Conservation (phyloP, 2,329 filamentous ascomycete genomes). For the Stylonectria norvegica region DNA sequence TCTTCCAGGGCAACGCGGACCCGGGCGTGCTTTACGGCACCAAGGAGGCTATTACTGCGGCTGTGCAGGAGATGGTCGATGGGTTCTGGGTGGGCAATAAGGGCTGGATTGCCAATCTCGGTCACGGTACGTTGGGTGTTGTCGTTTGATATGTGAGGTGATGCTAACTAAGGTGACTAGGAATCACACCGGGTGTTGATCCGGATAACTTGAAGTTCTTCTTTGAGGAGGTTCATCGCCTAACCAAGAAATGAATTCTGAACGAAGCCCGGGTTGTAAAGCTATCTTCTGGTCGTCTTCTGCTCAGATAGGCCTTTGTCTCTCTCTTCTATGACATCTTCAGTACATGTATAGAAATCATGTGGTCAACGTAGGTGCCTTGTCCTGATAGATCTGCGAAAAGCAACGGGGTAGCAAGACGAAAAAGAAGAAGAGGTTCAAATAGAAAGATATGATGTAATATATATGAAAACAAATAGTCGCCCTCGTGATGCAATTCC, state of each 20-base stretch:
- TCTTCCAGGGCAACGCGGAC: conserved; percentile 93
- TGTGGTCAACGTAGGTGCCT: too few species aligned
- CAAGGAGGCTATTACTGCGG: conserved; percentile 73
- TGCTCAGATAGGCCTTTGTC: too few species aligned
- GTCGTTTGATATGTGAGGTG: background rate
- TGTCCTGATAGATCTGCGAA: too few species aligned
- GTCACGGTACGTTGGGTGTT: conserved; percentile 69
- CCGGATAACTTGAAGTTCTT: conserved; percentile 92
- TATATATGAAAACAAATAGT: conserved; percentile 15
- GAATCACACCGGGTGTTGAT: conserved; percentile 91
- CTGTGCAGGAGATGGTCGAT: conserved; percentile 80
- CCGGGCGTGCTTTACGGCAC: conserved; percentile 89
- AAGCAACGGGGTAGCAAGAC: background rate
- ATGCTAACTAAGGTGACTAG: conserved; percentile 41
- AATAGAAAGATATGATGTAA: conserved; percentile 17
- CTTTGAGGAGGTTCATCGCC: conserved; percentile 84
- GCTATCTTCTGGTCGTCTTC: too few species aligned
- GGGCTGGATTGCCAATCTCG: conserved; percentile 96
- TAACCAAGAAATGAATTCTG: conserved; percentile 49
- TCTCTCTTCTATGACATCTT: too few species aligned
- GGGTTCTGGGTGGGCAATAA: conserved; percentile 79
- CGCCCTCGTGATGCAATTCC: conserved; percentile 12
- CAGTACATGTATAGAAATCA: too few species aligned
- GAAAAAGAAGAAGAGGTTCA: background rate
- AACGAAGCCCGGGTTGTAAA: conserved; percentile 1